Percentiles rank a stretch among this genome's conserved stretches.
Conservation (phyloP, 148 eudicot genomes). For the Spergularia bocconei region DNA sequence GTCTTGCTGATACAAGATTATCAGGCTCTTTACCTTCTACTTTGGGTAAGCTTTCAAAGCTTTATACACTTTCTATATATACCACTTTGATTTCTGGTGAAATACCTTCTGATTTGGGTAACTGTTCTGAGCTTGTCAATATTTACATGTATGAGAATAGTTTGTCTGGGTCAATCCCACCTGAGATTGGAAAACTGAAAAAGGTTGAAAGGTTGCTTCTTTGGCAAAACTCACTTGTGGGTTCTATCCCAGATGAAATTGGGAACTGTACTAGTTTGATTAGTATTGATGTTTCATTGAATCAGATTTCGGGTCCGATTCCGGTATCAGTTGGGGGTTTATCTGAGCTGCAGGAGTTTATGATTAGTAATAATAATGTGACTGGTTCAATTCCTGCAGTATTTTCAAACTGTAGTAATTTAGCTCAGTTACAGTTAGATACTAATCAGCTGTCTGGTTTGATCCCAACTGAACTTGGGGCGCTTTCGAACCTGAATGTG, state of each 20-base stretch:
- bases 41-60: slow-evolving; percentile 50
- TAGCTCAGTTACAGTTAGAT: slow-evolving; percentile 64
- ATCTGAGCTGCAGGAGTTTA: slow-evolving; percentile 52
- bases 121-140: slow-evolving; percentile 66
- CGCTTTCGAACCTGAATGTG: slow-evolving; percentile 41
- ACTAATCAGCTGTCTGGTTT: slow-evolving; percentile 68
- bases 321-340: slow-evolving; percentile 59
- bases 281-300: slow-evolving; percentile 63
- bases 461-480: slow-evolving; percentile 56
- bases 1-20: slow-evolving; percentile 57
- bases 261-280: slow-evolving; percentile 61
- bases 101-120: slow-evolving; percentile 61
- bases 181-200: slow-evolving; percentile 53
- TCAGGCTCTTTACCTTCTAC: slow-evolving; percentile 51
- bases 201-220: slow-evolving; percentile 51
- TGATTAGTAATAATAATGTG: slow-evolving; percentile 75
- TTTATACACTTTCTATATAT: slow-evolving; percentile 59
- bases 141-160: slow-evolving; percentile 65
- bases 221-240: slow-evolving; percentile 67
- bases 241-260: slow-evolving; percentile 55
- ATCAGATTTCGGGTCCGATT: slow-evolving; percentile 57
- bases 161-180: slow-evolving; percentile 61
- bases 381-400: slow-evolving; percentile 68
- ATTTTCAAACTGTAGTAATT: slow-evolving; percentile 46
- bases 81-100: slow-evolving; percentile 66